A percentile compares a stretch with the other conserved stretches of the same genome.
phyloP scores from a whole-genome alignment of 108 stramenopile genomes.

The Fragilaria crotonensis region DNA sequence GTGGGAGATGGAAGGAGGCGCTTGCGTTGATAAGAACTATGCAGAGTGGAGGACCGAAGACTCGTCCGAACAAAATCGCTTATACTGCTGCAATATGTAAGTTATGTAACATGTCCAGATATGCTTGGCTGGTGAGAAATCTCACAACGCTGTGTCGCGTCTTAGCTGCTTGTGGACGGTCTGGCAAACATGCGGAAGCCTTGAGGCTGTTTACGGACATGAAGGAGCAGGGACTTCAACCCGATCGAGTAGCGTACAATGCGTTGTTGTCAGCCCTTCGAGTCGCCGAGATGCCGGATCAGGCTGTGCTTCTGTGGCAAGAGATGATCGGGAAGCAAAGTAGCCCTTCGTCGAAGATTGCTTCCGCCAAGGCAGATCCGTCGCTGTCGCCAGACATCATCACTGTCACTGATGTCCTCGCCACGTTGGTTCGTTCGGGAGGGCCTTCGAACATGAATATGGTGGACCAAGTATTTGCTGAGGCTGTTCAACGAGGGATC shows the following conservation, averaged over 20 bases:
- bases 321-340: slow-evolving; percentile 49
- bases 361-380: slow-evolving; percentile 12
- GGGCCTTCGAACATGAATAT: slow-evolving; percentile 15
- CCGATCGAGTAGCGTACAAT: slow-evolving; percentile 74
- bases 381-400: slow-evolving; percentile 63
- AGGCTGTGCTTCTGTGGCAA: slow-evolving; percentile 49
- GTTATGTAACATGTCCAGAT: no score
- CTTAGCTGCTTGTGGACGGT: slow-evolving; percentile 42
- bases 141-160: no score
- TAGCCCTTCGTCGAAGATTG: slow-evolving; percentile 7
- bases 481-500: slow-evolving; percentile 59
- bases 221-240: slow-evolving; percentile 35
- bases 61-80: slow-evolving; percentile 55
- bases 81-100: slow-evolving; percentile 62
- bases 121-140: no score
- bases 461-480: slow-evolving; percentile 56
- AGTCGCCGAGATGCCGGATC: slow-evolving; percentile 37
- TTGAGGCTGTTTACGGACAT: slow-evolving; percentile 62
- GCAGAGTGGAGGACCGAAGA: slow-evolving; percentile 45
- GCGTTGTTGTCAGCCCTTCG: slow-evolving; percentile 65
- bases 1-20: slow-evolving; percentile 76
- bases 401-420: slow-evolving; percentile 68
- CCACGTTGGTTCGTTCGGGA: slow-evolving; percentile 40
- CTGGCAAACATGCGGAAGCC: slow-evolving; percentile 56
- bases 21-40: slow-evolving; percentile 54